Conservation (phyloP, 768 basidiomycete species). For the Tulasnella sp. region DNA sequence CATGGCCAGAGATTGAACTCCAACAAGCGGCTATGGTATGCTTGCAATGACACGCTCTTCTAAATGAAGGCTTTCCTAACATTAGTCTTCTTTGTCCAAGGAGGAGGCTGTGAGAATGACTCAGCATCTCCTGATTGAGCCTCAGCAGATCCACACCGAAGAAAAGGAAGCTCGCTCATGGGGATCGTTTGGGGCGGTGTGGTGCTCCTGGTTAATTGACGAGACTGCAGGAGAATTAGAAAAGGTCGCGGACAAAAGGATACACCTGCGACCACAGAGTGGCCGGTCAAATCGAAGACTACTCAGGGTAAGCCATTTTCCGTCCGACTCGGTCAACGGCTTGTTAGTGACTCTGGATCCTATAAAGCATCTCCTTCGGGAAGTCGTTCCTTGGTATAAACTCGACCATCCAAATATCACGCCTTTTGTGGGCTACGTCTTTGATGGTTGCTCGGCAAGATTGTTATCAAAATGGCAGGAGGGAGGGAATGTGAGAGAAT, state of each 20-base stretch:
- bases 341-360: background rate
- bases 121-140: background rate
- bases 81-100: background rate
- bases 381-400: background rate
- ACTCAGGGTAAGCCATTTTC: background rate
- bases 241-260: background rate
- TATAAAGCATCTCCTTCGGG: background rate
- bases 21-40: background rate
- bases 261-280: background rate
- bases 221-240: background rate
- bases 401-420: background rate
- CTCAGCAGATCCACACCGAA: background rate
- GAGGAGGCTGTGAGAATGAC: background rate
- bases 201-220: background rate
- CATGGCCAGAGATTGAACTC: background rate
- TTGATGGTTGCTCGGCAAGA: background rate
- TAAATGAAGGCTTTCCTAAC: background rate
- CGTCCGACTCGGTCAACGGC: background rate
- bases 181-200: background rate
- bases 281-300: background rate
- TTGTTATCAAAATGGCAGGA: background rate
- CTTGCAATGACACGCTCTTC: background rate
- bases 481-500: background rate
- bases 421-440: background rate
- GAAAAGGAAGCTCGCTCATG: background rate